Percentiles rank a stretch among this genome's conserved stretches.
Evolutionary conservation across 805 yeast species (phyloP).

Genomic region (Yarrowia sp.): DNA sequence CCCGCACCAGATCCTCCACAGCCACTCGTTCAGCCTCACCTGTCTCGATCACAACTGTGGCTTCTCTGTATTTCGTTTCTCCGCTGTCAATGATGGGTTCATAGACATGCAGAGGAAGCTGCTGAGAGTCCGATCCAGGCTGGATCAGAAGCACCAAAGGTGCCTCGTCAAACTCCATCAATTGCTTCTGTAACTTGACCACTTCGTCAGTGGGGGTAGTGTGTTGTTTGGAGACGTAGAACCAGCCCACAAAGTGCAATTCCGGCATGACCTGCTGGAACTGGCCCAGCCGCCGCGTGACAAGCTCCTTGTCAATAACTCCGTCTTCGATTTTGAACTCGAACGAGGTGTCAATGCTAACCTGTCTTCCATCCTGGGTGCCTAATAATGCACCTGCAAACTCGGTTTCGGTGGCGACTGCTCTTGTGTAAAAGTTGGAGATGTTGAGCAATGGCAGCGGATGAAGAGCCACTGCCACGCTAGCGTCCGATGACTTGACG

Average conservation of each 20-base stretch:
- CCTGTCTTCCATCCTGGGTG: slow-evolving; percentile 45
- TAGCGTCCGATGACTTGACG: slow-evolving; percentile 17
- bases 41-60: slow-evolving; percentile 44
- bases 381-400: slow-evolving; percentile 51
- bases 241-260: slow-evolving; percentile 50
- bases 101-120: slow-evolving; percentile 45
- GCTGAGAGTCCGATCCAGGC: slow-evolving; percentile 39
- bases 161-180: slow-evolving; percentile 42
- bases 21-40: slow-evolving; percentile 49
- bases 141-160: slow-evolving; percentile 43
- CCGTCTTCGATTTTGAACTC: slow-evolving; percentile 45
- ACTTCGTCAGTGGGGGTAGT: slow-evolving; percentile 38
- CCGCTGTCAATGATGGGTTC: slow-evolving; percentile 41
- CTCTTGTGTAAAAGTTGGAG: slow-evolving; percentile 49
- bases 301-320: slow-evolving; percentile 44
- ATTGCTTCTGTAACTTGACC: slow-evolving; percentile 41
- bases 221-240: slow-evolving; percentile 41
- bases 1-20: slow-evolving; percentile 45
- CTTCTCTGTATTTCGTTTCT: slow-evolving; percentile 43
- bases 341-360: slow-evolving; percentile 48
- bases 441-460: slow-evolving; percentile 51
- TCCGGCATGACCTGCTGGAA: slow-evolving; percentile 46
- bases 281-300: slow-evolving; percentile 11
- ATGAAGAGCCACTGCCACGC: slow-evolving; percentile 45
- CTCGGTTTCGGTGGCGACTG: slow-evolving; percentile 40